Conservation (phyloP, 2,329 filamentous ascomycete species). For the Alternaria burnsii region DNA sequence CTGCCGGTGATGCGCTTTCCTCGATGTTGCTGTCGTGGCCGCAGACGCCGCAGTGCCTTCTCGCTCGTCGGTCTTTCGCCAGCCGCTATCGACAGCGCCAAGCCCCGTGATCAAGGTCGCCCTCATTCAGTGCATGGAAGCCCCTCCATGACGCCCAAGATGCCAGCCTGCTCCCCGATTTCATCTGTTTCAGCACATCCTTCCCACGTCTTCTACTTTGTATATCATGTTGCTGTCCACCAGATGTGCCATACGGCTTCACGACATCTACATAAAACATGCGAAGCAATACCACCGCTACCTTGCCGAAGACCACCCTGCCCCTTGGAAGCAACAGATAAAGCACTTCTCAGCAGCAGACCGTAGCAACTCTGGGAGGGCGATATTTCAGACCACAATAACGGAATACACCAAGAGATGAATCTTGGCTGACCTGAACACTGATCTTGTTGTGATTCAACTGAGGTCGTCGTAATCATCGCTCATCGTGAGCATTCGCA, state of each 20-base stretch:
- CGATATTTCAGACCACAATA: background rate
- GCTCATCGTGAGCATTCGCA: background rate
- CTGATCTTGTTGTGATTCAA: background rate
- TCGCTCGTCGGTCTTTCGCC: conserved; percentile 38
- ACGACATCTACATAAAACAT: conserved; percentile 39
- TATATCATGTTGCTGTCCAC: conserved; percentile 5
- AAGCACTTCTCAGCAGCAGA: background rate
- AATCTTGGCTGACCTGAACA: background rate
- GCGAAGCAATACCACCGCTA: conserved; percentile 20
- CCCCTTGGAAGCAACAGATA: background rate
- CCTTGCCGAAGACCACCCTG: conserved; percentile 2
- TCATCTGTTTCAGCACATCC: conserved; percentile 12
- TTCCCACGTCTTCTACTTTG: conserved; percentile 5
- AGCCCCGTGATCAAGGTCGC: conserved; percentile 35
- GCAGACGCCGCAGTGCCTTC: conserved; percentile 24
- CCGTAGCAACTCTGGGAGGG: background rate
- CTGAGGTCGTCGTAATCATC: background rate
- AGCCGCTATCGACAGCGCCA: conserved; percentile 36
- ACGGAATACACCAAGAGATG: background rate
- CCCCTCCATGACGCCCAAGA: conserved; percentile 4
- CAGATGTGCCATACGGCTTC: conserved; percentile 18
- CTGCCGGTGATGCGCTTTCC: conserved; percentile 29
- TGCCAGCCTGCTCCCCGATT: conserved; percentile 5
- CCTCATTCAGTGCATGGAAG: conserved; percentile 2
- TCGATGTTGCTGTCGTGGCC: conserved; percentile 38